Percentiles rank a stretch among this genome's conserved stretches.
These are phyloP conservation scores for Penicillium ochrochloron DNA, from an alignment of 495 filamentous ascomycete genomes.

Conservation along the genomic window DNA sequence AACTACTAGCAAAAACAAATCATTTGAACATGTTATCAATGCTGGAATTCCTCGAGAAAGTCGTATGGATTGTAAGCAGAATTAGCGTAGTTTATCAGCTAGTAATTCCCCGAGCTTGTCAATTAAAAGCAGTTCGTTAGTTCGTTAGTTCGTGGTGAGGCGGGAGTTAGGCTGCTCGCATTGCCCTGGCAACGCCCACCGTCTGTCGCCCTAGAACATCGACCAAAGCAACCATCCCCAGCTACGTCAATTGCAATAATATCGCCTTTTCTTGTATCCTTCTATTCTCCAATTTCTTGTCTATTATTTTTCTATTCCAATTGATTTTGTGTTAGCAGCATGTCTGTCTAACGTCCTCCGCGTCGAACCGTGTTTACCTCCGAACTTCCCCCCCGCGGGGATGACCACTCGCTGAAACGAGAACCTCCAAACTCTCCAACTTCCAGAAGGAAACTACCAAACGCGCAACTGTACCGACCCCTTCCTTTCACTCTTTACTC, in stretches of 20 bases:
- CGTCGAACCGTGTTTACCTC: constrained; percentile 26
- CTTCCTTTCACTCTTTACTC: constrained; percentile 11
- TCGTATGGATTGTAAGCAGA: not conserved
- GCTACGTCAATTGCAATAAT: constrained; percentile 7
- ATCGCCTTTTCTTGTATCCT: constrained; percentile 10
- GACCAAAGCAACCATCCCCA: constrained; percentile 9
- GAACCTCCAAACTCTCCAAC: constrained; percentile 19
- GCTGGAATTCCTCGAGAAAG: not conserved
- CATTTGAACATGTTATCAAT: not conserved
- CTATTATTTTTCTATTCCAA: not conserved
- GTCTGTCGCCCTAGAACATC: not conserved
- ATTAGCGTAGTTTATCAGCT: not conserved
- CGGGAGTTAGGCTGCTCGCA: constrained; percentile 1
- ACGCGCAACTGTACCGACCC: constrained; percentile 35
- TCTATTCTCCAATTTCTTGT: not conserved
- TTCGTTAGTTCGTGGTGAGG: not conserved
- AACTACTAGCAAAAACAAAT: not conserved
- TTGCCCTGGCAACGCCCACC: constrained; percentile 22
- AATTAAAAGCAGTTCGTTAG: not conserved
- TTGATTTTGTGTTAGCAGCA: constrained; percentile 3
- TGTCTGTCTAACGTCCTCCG: not conserved
- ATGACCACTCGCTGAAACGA: constrained; percentile 16
- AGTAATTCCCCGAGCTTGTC: not conserved
- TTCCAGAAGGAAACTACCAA: constrained; percentile 25
- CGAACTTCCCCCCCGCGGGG: constrained; percentile 23